phyloP scores from a whole-genome alignment of 2,329 filamentous ascomycete species.

The Ceratocystis diversiconidia region DNA sequence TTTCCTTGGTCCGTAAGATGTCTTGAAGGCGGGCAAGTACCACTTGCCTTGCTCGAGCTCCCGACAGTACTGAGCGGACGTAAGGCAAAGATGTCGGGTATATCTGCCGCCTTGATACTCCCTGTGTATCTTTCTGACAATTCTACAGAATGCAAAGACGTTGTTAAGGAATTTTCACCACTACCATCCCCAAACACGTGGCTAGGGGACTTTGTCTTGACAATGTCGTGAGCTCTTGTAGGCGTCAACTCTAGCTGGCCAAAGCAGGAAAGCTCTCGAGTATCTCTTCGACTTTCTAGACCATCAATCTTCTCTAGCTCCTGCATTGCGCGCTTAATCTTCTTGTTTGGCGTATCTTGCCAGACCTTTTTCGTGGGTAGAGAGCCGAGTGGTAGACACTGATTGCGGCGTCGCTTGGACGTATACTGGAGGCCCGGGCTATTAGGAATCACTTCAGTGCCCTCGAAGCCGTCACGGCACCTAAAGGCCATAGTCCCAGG shows the following conservation, averaged over 20 bases:
- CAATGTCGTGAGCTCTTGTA: background rate
- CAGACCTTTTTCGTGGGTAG: conserved; percentile 10
- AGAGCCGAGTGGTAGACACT: conserved; percentile 5
- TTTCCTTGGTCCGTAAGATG: background rate
- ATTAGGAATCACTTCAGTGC: conserved; percentile 14
- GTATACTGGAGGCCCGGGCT: conserved; percentile 14
- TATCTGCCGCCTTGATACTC: background rate
- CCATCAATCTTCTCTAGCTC: background rate
- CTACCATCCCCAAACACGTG: background rate
- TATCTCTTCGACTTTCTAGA: background rate
- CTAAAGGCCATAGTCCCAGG: conserved; percentile 3
- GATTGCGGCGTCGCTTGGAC: conserved; percentile 12
- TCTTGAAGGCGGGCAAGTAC: background rate
- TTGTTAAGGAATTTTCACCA: no score
- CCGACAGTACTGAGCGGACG: background rate
- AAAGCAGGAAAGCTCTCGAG: conserved; percentile 10
- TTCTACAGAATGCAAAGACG: background rate
- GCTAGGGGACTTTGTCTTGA: background rate
- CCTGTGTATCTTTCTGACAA: background rate
- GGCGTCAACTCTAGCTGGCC: conserved; percentile 13
- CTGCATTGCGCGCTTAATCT: background rate
- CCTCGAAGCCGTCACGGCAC: conserved; percentile 16
- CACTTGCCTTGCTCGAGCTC: background rate
- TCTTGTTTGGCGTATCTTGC: background rate
- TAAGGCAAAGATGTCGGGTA: background rate